Evolutionary conservation across 805 yeast genomes (phyloP).

Genomic region (Ogataea salicorniae): DNA sequence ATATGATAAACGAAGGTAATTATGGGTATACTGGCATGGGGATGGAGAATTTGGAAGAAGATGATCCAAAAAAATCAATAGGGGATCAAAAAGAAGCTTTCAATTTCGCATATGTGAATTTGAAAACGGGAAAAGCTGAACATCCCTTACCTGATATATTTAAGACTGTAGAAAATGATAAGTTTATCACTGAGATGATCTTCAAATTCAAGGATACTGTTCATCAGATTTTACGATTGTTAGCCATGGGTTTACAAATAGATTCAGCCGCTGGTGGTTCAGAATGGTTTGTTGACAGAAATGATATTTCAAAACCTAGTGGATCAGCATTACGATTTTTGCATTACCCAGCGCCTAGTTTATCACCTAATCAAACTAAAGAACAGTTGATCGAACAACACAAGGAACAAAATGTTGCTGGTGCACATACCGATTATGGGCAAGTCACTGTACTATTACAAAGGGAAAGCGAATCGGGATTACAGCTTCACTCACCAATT

Average conservation of each 20-base stretch:
- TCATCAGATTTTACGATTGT: conserved; percentile 33
- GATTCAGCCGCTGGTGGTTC: conserved; percentile 42
- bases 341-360: conserved; percentile 57
- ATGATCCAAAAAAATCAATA: conserved; percentile 19
- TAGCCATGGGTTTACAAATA: conserved; percentile 56
- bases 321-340: conserved; percentile 65
- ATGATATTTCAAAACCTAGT: conserved; percentile 42
- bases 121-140: conserved; percentile 38
- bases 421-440: conserved; percentile 82
- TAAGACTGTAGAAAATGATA: conserved; percentile 31
- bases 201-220: conserved; percentile 8
- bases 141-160: conserved; percentile 48
- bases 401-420: conserved; percentile 50
- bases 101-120: conserved; percentile 52
- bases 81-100: conserved; percentile 68
- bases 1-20: conserved; percentile 33
- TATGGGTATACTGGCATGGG: conserved; percentile 43
- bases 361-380: conserved; percentile 34
- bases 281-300: conserved; percentile 56
- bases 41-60: conserved; percentile 31
- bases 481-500: conserved; percentile 41
- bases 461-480: conserved; percentile 59
- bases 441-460: conserved; percentile 64
- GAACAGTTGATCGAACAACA: conserved; percentile 29
- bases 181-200: conserved; percentile 30